These are phyloP conservation scores for Coniochaeta ligniaria DNA, from an alignment of 2,329 filamentous ascomycete genomes.

Conservation along the genomic window DNA sequence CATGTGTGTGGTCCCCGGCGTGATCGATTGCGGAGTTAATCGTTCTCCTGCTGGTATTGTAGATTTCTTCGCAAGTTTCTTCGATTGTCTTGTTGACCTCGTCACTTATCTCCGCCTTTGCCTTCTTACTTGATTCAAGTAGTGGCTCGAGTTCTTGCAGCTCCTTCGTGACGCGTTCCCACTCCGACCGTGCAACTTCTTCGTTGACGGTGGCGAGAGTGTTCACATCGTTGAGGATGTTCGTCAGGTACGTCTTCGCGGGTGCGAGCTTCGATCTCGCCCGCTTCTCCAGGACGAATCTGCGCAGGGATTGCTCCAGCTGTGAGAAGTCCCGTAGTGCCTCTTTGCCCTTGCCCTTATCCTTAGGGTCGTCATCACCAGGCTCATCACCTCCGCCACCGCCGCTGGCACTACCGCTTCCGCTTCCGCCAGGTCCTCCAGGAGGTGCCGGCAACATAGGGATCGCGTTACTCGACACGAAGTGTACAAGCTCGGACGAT, in stretches of 20 bases:
- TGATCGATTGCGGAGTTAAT: slow-evolving; percentile 69
- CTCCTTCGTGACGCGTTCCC: slow-evolving; percentile 75
- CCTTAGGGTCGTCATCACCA: slow-evolving; percentile 49
- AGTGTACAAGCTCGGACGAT: slow-evolving; percentile 86
- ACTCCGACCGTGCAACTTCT: slow-evolving; percentile 77
- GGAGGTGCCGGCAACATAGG: slow-evolving; percentile 59
- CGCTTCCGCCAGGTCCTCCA: slow-evolving; percentile 46
- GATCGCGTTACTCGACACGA: slow-evolving; percentile 94
- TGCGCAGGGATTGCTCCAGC: slow-evolving; percentile 78
- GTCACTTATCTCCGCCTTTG: slow-evolving; percentile 71
- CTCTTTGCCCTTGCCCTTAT: slow-evolving; percentile 81
- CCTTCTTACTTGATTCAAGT: slow-evolving; percentile 76
- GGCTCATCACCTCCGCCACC: slow-evolving; percentile 49
- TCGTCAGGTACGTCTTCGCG: slow-evolving; percentile 89
- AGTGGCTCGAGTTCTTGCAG: slow-evolving; percentile 77
- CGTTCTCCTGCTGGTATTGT: slow-evolving; percentile 70
- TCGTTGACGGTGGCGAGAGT: slow-evolving; percentile 79
- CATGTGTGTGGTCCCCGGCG: slow-evolving; percentile 70
- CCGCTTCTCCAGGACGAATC: slow-evolving; percentile 93
- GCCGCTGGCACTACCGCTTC: slow-evolving; percentile 44
- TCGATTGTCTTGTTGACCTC: slow-evolving; percentile 78
- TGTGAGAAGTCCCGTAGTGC: slow-evolving; percentile 86
- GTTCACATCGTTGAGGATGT: slow-evolving; percentile 82
- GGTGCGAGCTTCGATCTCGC: slow-evolving; percentile 92
- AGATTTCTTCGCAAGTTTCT: slow-evolving; percentile 76